These are phyloP conservation scores for Euphorbia peplus DNA, from an alignment of 345 rosid species.

Conservation along the genomic window DNA sequence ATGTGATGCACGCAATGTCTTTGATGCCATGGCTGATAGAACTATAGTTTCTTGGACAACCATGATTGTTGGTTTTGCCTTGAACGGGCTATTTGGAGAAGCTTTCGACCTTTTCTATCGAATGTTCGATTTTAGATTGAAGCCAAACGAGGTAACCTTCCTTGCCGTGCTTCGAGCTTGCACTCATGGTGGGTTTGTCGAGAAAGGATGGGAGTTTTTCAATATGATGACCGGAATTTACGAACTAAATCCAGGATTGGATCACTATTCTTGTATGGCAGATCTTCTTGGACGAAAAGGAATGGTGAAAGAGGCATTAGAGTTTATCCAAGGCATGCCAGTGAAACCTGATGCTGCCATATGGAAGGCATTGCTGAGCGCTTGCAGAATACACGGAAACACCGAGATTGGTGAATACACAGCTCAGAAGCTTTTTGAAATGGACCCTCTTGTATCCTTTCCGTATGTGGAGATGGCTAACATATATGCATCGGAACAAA, in stretches of 20 bases:
- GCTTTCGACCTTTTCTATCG: conserved; percentile 44
- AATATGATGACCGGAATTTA: conserved; percentile 42
- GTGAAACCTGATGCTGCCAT: conserved; percentile 57
- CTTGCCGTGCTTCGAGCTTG: conserved; percentile 64
- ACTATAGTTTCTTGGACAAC: conserved; percentile 67
- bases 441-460: conserved; percentile 13
- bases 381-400: conserved; percentile 14
- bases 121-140: conserved; percentile 39
- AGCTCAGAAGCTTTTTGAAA: conserved; percentile 12
- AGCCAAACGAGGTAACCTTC: conserved; percentile 60
- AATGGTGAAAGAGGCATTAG: conserved; percentile 47
- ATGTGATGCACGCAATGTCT: conserved; percentile 45
- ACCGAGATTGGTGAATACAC: conserved; percentile 20
- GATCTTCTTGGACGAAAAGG: conserved; percentile 64
- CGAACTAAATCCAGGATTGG: conserved; percentile 45
- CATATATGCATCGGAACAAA: conserved; percentile 18
- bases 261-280: conserved; percentile 63
- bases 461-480: conserved; percentile 25
- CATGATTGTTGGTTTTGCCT: conserved; percentile 61
- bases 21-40: conserved; percentile 37
- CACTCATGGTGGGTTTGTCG: conserved; percentile 54
- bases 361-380: conserved; percentile 54
- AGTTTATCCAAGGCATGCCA: conserved; percentile 45
- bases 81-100: conserved; percentile 48
- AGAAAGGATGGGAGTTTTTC: conserved; percentile 56